Base-by-base conservation (phyloP, 176 grass and related monocot species). In the Oryza punctata region DNA sequence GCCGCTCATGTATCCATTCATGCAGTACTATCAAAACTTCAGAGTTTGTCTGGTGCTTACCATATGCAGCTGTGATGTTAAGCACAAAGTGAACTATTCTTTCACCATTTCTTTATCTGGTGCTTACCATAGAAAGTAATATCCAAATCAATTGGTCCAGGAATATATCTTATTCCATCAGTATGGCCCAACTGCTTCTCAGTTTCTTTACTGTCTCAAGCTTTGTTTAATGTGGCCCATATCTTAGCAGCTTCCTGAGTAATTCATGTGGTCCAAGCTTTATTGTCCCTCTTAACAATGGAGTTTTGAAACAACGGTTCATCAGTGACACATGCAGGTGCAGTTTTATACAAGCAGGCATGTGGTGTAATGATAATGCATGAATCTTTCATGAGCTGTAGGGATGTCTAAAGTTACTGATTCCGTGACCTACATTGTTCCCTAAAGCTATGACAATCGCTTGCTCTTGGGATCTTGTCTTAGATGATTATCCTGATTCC, bases 251-350 rank as follows among this genome's bases (percentile, higher is more conserved):
- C 45, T 84, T 52, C 70, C 50, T 78, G 30, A 92, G 44, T 71
- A 92, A 86, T 11, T 89, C 87, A 50, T 89, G 80, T 72, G 87
- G 91, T 19, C 76, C 76, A 76, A 84, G 84, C 59, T 81, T 89
- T 47, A 84, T 89, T n/a, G 64, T 66, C 47, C 84, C 91, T 83
- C 91, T 89, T 87, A 72, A 89, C 65, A 28, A 84, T 71, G 65
- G 84, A 89, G 85, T 89, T 89, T 29, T 89, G 87, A 80, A 89
- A 89, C 45, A 73, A 19, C 0, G 76, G 84, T 80, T 89, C 80
- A 65, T 92, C 80, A 61, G 76, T 92, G 15, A 85, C 87, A 84
- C 87, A 92, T 54, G 84, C 91, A 89, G 87, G 91, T 69, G 78
- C 87, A 63, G 80, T 87, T 76, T 89, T 80, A 32, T 92, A 92